Evolutionary conservation across 2,329 filamentous ascomycete genomes (phyloP).

Genomic region (Aspergillus sp.): DNA sequence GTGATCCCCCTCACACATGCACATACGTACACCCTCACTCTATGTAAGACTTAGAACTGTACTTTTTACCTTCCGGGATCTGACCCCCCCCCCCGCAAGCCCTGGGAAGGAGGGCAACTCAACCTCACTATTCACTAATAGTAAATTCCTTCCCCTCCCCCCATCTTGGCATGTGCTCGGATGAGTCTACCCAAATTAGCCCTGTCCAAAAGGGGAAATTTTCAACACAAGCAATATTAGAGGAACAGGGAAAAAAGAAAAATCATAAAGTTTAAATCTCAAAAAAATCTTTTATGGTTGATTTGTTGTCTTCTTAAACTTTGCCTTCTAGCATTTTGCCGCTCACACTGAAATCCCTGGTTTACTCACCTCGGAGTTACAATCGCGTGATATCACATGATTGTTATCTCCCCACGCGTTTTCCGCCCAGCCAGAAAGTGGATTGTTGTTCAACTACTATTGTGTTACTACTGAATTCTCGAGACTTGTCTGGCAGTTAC

Average conservation of each 20-base stretch:
- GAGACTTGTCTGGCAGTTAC: neutral
- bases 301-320: no score
- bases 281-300: no score
- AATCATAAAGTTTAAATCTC: neutral
- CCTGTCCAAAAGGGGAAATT: no score
- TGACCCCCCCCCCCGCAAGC: conserved; percentile 7
- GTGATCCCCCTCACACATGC: neutral
- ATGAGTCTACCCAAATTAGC: neutral
- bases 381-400: conserved; percentile 5
- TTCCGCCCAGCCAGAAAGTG: neutral
- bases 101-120: neutral
- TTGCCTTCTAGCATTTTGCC: neutral
- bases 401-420: neutral
- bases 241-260: no score
- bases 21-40: neutral
- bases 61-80: conserved; percentile 1
- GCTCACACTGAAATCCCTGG: neutral
- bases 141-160: neutral
- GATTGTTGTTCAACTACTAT: no score
- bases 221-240: no score
- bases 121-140: neutral
- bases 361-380: neutral
- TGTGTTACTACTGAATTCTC: neutral
- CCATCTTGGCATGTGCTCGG: neutral
- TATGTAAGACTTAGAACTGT: neutral